Evolutionary conservation across 2,329 filamentous ascomycete species (phyloP).

Genomic region (Penicillium sumatraense): DNA sequence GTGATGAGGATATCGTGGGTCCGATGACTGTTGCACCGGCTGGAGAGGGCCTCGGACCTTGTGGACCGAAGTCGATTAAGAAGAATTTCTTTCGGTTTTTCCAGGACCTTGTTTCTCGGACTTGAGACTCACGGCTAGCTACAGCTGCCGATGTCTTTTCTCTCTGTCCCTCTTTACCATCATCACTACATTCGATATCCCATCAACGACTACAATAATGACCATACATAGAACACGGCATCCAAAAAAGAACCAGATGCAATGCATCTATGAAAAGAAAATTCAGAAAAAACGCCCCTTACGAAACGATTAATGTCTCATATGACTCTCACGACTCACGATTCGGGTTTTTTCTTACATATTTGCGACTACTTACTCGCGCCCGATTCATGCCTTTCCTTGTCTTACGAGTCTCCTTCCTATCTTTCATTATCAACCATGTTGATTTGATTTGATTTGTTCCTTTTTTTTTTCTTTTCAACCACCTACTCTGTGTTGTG

Average conservation of each 20-base stretch:
- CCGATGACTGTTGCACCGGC: conserved; percentile 70
- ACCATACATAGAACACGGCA: conserved; percentile 33
- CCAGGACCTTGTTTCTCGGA: conserved; percentile 45
- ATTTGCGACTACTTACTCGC: conserved; percentile 41
- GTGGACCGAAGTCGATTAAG: conserved; percentile 44
- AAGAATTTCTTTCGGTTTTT: conserved; percentile 52
- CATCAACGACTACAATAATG: conserved; percentile 26
- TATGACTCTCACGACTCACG: conserved; percentile 36
- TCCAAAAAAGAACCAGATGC: background rate
- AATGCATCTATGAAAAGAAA: background rate
- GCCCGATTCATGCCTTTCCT: conserved; percentile 34
- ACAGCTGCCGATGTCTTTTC: background rate
- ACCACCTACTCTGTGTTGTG: no score
- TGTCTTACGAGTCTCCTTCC: conserved; percentile 8
- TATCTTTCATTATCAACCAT: no score
- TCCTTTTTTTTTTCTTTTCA: conserved; percentile 6
- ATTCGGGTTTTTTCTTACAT: conserved; percentile 16
- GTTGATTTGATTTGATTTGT: background rate
- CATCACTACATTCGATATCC: conserved; percentile 7
- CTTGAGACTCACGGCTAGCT: conserved; percentile 18
- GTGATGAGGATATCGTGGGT: conserved; percentile 90
- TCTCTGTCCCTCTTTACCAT: background rate
- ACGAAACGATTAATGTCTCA: conserved; percentile 41
- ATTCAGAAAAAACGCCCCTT: conserved; percentile 17
- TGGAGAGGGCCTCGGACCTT: conserved; percentile 45